These are phyloP conservation scores for Serendipita indica DNA, from an alignment of 768 basidiomycete species.

Conservation along the genomic window DNA sequence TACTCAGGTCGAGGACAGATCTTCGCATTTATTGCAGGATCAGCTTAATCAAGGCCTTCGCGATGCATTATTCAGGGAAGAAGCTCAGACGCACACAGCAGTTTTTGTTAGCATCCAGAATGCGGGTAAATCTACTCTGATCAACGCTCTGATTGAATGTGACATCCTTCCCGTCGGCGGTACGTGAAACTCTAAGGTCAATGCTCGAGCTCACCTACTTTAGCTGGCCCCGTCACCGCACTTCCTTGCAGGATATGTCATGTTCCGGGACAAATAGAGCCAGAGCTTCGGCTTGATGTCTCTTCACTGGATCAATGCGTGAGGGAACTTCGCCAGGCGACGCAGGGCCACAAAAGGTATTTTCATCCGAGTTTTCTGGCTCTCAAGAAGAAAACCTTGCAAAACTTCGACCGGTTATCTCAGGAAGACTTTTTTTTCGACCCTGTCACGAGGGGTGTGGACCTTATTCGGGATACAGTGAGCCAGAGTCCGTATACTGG, in stretches of 20 bases:
- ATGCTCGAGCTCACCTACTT: background rate
- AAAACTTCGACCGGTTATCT: too few species aligned
- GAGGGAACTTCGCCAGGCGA: too few species aligned
- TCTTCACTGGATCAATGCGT: too few species aligned
- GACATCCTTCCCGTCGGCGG: background rate
- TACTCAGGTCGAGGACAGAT: too few species aligned
- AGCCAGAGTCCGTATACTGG: too few species aligned
- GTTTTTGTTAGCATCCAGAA: background rate
- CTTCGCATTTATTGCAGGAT: too few species aligned
- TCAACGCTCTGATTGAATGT: background rate
- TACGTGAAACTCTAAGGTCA: background rate
- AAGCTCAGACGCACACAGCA: background rate
- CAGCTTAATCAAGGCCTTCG: background rate
- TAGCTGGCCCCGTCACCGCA: background rate
- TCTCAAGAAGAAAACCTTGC: too few species aligned
- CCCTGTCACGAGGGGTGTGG: too few species aligned
- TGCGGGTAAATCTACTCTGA: background rate
- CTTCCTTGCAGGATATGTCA: background rate
- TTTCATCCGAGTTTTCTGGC: too few species aligned
- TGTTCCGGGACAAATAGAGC: background rate
- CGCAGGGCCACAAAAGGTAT: too few species aligned
- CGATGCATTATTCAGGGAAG: background rate
- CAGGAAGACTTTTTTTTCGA: too few species aligned
- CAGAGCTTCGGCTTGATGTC: background rate
- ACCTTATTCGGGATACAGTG: too few species aligned